phyloP scores from a whole-genome alignment of 2,329 filamentous ascomycete species.

The Talaromyces sp. region DNA sequence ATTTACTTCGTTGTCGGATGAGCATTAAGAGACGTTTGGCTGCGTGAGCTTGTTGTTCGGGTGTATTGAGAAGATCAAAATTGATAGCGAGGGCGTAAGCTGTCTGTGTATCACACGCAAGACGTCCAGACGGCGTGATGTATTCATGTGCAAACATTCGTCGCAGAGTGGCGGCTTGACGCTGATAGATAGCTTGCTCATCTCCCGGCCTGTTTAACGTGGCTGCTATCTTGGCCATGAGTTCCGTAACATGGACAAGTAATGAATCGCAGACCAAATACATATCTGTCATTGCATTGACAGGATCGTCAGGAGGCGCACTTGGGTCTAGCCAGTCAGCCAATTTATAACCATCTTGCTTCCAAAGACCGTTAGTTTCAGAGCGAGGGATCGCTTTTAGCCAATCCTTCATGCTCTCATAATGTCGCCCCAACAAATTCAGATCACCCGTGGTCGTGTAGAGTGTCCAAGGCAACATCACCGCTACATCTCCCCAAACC shows the following conservation, averaged over 20 bases:
- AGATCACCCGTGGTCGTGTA: slow-evolving; percentile 35
- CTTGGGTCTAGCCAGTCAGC: slow-evolving; percentile 40
- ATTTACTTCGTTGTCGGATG: slow-evolving; percentile 23
- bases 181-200: neutral
- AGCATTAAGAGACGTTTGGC: slow-evolving; percentile 20
- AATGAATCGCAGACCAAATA: slow-evolving; percentile 34
- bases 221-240: slow-evolving; percentile 28
- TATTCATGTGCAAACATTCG: slow-evolving; percentile 28
- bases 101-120: slow-evolving; percentile 31
- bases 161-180: slow-evolving; percentile 17
- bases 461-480: slow-evolving; percentile 33
- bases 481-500: slow-evolving; percentile 37
- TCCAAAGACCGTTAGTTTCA: slow-evolving; percentile 17
- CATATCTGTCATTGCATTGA: slow-evolving; percentile 27
- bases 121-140: slow-evolving; percentile 24
- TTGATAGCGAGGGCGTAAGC: slow-evolving; percentile 28
- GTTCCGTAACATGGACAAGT: slow-evolving; percentile 31
- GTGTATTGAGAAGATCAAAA: slow-evolving; percentile 25
- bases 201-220: slow-evolving; percentile 5
- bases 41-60: slow-evolving; percentile 5
- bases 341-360: slow-evolving; percentile 25
- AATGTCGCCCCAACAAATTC: slow-evolving; percentile 35
- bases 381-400: slow-evolving; percentile 30
- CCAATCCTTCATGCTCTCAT: slow-evolving; percentile 36
- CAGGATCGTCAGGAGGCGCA: slow-evolving; percentile 31